Conservation (phyloP, 2,329 filamentous ascomycete genomes). For the Tolypocladium tundrense region DNA sequence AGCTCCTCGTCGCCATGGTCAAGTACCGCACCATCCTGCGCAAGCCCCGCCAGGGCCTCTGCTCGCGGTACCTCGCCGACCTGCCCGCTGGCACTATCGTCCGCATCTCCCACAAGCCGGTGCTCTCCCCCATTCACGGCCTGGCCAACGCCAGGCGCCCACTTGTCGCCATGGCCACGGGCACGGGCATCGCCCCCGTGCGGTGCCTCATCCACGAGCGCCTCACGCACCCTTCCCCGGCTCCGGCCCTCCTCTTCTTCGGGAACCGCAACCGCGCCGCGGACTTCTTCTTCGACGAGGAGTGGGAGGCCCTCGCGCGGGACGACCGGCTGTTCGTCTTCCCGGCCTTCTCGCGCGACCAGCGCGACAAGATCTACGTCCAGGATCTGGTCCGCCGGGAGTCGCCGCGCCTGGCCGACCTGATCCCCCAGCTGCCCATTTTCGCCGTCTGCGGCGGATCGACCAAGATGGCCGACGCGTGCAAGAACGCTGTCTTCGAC, state of each 20-base stretch:
- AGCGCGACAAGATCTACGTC: conserved; percentile 41
- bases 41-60: conserved; percentile 75
- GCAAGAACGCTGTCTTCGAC: conserved; percentile 40
- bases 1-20: conserved; percentile 77
- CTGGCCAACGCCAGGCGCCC: conserved; percentile 34
- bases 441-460: conserved; percentile 47
- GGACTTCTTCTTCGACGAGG: conserved; percentile 74
- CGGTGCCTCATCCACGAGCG: conserved; percentile 73
- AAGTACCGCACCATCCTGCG: conserved; percentile 85
- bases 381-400: conserved; percentile 42
- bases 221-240: conserved; percentile 13
- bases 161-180: conserved; percentile 70
- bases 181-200: conserved; percentile 80
- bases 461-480: conserved; percentile 47
- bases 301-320: conserved; percentile 46
- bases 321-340: conserved; percentile 19
- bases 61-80: conserved; percentile 71
- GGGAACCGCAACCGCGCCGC: conserved; percentile 65
- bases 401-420: conserved; percentile 17
- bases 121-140: conserved; percentile 29
- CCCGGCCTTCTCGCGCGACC: conserved; percentile 39
- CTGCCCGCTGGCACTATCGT: conserved; percentile 50
- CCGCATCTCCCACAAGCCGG: conserved; percentile 46
- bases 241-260: conserved; percentile 60
- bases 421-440: conserved; percentile 30